phyloP scores from a whole-genome alignment of 495 filamentous ascomycete species.

The Podospora conica region DNA sequence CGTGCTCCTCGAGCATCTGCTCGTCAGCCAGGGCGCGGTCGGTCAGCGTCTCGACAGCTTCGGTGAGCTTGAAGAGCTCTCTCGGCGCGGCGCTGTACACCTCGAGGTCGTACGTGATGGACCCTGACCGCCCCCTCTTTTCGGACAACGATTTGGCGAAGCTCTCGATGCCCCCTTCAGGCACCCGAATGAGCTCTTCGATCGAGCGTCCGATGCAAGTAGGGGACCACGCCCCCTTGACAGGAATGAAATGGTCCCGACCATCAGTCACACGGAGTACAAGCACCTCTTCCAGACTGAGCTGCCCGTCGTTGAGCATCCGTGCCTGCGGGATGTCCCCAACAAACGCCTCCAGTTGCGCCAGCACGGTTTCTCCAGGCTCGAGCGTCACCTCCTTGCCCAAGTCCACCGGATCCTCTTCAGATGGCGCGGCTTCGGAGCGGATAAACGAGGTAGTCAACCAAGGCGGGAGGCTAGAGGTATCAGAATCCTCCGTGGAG shows the following conservation, averaged over 20 bases:
- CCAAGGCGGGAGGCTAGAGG: conserved; percentile 52
- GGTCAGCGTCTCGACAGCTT: conserved; percentile 67
- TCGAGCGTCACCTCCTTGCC: conserved; percentile 55
- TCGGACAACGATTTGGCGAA: conserved; percentile 29
- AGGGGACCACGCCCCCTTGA: conserved; percentile 70
- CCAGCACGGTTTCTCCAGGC: conserved; percentile 75
- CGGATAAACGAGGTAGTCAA: conserved; percentile 57
- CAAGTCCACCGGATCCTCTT: conserved; percentile 34
- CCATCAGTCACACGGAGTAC: conserved; percentile 82
- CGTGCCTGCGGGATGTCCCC: conserved; percentile 56
- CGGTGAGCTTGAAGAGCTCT: conserved; percentile 83
- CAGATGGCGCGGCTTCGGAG: conserved; percentile 29
- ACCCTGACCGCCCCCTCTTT: conserved; percentile 23
- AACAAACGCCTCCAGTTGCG: conserved; percentile 59
- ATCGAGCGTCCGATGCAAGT: conserved; percentile 79
- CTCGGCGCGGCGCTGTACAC: conserved; percentile 54
- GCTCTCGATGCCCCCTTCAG: conserved; percentile 62
- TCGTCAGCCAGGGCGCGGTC: conserved; percentile 75
- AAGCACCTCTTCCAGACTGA: conserved; percentile 73
- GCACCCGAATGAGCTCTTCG: conserved; percentile 75
- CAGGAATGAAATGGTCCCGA: conserved; percentile 84
- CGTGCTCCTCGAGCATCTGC: conserved; percentile 67
- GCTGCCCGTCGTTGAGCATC: conserved; percentile 61
- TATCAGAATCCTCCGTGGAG: conserved; percentile 38
- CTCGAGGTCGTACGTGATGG: conserved; percentile 40